These are phyloP conservation scores for Phytopythium cucurbitacearum DNA, from an alignment of 352 stramenopile species.

Conservation along the genomic window DNA sequence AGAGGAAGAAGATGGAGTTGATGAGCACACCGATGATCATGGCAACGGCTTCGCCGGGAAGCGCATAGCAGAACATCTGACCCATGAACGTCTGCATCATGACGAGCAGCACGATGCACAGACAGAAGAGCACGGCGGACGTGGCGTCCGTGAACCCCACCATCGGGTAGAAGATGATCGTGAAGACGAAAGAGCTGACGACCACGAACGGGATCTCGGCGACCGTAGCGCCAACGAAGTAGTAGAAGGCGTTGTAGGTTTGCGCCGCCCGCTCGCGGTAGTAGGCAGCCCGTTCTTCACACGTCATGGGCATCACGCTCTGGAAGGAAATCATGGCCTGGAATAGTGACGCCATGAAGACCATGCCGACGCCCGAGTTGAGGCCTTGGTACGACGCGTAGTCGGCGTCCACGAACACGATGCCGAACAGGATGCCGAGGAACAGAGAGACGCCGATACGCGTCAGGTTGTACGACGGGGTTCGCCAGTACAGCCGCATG, in stretches of 20 bases:
- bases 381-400: conserved; percentile 14
- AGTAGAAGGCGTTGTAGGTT: conserved; percentile 73
- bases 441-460: conserved; percentile 39
- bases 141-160: neutral
- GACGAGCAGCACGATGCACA: conserved; percentile 16
- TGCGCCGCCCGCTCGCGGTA: conserved; percentile 81
- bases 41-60: conserved; percentile 20
- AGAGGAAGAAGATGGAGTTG: conserved; percentile 30
- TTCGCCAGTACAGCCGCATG: conserved; percentile 16
- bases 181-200: too few relatives aligned
- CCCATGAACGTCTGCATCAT: conserved; percentile 28
- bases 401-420: conserved; percentile 31
- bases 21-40: conserved; percentile 22
- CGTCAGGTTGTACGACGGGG: conserved; percentile 56
- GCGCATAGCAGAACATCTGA: conserved; percentile 18
- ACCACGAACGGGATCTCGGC: too few relatives aligned
- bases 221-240: conserved; percentile 36
- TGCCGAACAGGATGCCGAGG: conserved; percentile 52
- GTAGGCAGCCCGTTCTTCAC: conserved; percentile 39
- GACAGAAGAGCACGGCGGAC: conserved; percentile 16
- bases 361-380: conserved; percentile 36
- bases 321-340: conserved; percentile 64
- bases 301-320: conserved; percentile 58
- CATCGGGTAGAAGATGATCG: too few relatives aligned
- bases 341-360: conserved; percentile 58